Conservation (phyloP, 352 stramenopile genomes). For the Globisporangium nodosum region DNA sequence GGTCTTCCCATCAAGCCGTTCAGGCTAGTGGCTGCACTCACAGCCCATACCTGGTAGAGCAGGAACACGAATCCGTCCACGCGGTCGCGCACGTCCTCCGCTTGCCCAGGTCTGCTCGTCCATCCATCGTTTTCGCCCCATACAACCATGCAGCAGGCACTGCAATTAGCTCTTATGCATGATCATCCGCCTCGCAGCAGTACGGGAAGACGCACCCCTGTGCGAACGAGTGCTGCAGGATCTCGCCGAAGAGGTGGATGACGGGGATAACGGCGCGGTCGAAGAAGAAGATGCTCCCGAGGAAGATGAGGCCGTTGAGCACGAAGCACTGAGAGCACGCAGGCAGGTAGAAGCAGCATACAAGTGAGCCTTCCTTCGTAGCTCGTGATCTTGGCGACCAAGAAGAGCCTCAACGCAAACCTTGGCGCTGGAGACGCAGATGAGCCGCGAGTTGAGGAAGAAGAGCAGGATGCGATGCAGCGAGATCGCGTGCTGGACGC, state of each 20-base stretch:
- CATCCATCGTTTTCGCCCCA: constrained; percentile 1
- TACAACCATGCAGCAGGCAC: not conserved
- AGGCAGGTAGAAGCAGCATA: not conserved
- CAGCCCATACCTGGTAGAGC: constrained; percentile 60
- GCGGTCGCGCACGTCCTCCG: constrained; percentile 68
- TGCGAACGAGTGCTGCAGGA: constrained; percentile 66
- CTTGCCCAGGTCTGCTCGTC: constrained; percentile 29
- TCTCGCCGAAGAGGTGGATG: constrained; percentile 83
- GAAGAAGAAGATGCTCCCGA: constrained; percentile 89
- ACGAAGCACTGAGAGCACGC: constrained; percentile 48
- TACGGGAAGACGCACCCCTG: constrained; percentile 30
- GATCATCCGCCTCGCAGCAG: not conserved
- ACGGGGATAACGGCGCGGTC: constrained; percentile 78
- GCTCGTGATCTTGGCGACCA: not conserved
- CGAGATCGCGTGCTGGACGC: constrained; percentile 83
- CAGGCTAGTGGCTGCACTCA: not conserved
- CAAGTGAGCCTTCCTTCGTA: not conserved
- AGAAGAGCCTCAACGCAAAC: constrained; percentile 10
- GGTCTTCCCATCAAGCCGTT: not conserved
- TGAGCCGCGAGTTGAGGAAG: constrained; percentile 81
- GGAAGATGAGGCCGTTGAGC: constrained; percentile 87
- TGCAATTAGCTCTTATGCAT: no score
- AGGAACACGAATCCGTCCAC: constrained; percentile 84
- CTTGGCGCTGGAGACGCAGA: constrained; percentile 83
- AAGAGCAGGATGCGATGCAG: constrained; percentile 83